Base-by-base conservation (phyloP, 108 stramenopile genomes). In the Fistulifera pelliculosa region DNA sequence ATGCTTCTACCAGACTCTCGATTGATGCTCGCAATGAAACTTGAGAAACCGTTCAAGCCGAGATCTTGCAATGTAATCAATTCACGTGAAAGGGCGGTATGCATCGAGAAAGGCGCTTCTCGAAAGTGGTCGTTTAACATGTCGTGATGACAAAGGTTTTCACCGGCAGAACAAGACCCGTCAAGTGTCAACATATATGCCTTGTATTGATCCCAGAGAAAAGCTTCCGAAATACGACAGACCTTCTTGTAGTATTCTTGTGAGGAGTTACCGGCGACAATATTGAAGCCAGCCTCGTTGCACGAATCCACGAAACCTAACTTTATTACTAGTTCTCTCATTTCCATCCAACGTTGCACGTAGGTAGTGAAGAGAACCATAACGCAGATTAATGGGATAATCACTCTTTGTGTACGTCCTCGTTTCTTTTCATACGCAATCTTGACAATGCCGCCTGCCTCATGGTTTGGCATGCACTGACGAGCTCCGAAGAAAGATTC, bases 371-470 rank as follows among this genome's bases (percentile, higher is more conserved):
- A 6, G 15, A 50, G 8, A 14, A 55, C 41, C 11, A 16, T 49
- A 22, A 71, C 15, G 13, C 56, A 26, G 22, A 63, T 1, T 14
- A 58, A 45, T 28, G 62, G 62, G 14, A 56, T 61, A 16, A 49
- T 45, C 23, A 38, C 55, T 41, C 47, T 27, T 35, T 56, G 59
- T 13, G 56, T 22, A 10, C 62, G 49, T 14, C 54, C 53, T 56
- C 64, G 58, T 42, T 41, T 35, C 13, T 31, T 47, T 52, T 25
- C 18, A 39, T 14, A 10, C 54, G 49, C 12, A 65, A 31, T 39
- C 70, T 35, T 1, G 49, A 16, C 41, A 71, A 41, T 1, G 70
- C 70, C 4, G 59, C 60, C 14, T 63, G 53, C 25, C 70, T 28
- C 70, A 55, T 61, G 21, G 59, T 48, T 19, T 51, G 54, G 41